Conservation (phyloP, 176 grass and related monocot genomes). For the Aegilops umbellulata region DNA sequence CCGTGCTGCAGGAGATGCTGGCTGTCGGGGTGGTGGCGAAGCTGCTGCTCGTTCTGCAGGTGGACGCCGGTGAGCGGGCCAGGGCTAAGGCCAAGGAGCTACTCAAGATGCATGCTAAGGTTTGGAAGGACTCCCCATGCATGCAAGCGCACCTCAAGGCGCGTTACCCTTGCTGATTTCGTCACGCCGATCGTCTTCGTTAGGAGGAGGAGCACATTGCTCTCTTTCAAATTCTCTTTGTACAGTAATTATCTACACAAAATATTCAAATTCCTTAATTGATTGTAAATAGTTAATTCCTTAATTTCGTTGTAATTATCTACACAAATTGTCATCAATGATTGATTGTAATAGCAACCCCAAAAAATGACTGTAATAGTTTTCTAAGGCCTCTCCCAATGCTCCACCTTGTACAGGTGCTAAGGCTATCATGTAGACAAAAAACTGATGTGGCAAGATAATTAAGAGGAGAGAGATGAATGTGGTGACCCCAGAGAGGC, state of each 20-base stretch:
- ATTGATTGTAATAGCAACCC: no score
- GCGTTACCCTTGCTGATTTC: conserved; percentile 40
- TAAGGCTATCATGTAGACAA: no score
- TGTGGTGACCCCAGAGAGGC: no score
- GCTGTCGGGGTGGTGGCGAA: conserved; percentile 65
- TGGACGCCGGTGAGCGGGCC: conserved; percentile 29
- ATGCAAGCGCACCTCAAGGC: conserved; percentile 41
- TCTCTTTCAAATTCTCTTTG: background rate
- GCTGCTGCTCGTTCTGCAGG: conserved; percentile 57
- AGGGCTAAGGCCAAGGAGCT: conserved; percentile 66
- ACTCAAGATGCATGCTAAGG: conserved; percentile 61
- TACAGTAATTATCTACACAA: background rate
- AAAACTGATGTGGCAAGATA: no score
- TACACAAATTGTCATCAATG: no score
- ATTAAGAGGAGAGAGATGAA: no score
- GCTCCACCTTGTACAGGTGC: no score
- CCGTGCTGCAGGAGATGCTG: conserved; percentile 78
- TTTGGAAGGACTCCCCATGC: conserved; percentile 90
- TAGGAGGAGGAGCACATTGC: conserved; percentile 4
- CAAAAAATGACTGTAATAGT: no score
- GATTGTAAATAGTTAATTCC: background rate
- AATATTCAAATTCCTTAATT: background rate
- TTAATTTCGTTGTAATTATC: background rate
- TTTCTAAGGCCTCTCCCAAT: no score
- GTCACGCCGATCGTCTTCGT: background rate